Evolutionary conservation across 805 yeast species (phyloP).

Genomic region (Metschnikowia baotianmanensis): DNA sequence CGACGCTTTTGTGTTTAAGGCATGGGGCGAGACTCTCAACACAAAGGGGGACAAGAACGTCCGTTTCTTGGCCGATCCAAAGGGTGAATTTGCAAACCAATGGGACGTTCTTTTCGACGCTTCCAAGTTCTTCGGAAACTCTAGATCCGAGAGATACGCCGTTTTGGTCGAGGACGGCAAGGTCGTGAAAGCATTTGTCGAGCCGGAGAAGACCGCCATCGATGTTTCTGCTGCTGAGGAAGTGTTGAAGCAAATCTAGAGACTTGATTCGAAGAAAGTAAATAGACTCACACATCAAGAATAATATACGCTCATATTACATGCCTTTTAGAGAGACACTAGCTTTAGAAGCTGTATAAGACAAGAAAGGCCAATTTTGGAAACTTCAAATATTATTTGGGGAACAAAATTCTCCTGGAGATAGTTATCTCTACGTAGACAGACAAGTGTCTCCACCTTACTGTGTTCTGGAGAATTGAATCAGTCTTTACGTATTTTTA

Average conservation of each 20-base stretch:
- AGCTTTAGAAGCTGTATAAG: no score
- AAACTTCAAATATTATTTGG: background rate
- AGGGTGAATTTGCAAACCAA: constrained; percentile 64
- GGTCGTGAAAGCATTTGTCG: constrained; percentile 64
- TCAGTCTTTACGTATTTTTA: no score
- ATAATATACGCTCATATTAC: no score
- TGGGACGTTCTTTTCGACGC: constrained; percentile 76
- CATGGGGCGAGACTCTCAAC: constrained; percentile 60
- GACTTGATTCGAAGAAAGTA: background rate
- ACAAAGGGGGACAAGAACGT: constrained; percentile 31
- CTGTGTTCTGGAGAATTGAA: no score
- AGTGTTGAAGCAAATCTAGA: constrained; percentile 32
- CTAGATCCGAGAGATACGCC: constrained; percentile 74
- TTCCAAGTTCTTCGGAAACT: constrained; percentile 68
- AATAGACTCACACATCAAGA: no score
- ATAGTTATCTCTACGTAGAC: no score
- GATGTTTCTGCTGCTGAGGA: constrained; percentile 49
- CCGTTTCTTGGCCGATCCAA: constrained; percentile 75
- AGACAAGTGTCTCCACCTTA: no score
- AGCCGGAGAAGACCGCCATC: constrained; percentile 78
- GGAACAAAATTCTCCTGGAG: background rate
- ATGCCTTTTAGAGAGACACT: no score
- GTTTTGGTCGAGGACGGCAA: constrained; percentile 72
- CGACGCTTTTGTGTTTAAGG: constrained; percentile 81
- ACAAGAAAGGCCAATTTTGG: background rate